Percentiles rank a stretch among this genome's conserved stretches.
phyloP scores from a whole-genome alignment of 1,284 basidiomycete genomes.

The Fomes fomentarius region DNA sequence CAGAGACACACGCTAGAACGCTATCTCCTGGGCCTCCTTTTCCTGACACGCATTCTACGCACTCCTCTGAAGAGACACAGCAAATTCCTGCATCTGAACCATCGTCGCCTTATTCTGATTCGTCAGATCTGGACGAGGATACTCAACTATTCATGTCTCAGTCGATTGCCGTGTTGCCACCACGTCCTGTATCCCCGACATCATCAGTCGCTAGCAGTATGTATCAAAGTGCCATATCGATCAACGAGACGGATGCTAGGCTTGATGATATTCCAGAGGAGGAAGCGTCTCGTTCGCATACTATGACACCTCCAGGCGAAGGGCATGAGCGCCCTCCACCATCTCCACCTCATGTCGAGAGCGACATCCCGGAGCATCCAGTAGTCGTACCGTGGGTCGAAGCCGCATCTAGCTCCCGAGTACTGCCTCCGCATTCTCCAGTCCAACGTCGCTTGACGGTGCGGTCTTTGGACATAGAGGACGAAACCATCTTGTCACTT shows the following conservation, averaged over 20 bases:
- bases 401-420: not conserved
- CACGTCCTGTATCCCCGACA: slow-evolving; percentile 46
- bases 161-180: slow-evolving; percentile 61
- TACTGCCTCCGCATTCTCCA: not conserved
- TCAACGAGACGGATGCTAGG: slow-evolving; percentile 23
- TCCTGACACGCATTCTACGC: not conserved
- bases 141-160: slow-evolving; percentile 73
- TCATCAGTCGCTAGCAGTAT: slow-evolving; percentile 45
- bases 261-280: slow-evolving; percentile 19
- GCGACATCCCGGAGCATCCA: not conserved
- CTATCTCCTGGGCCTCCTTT: not conserved
- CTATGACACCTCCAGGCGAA: slow-evolving; percentile 4
- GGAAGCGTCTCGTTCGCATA: not conserved
- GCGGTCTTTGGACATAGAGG: slow-evolving; percentile 29
- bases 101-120: slow-evolving; percentile 40
- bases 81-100: slow-evolving; percentile 31
- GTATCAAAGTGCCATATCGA: slow-evolving; percentile 75
- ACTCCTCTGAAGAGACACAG: not conserved
- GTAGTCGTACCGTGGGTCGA: not conserved
- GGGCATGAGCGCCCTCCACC: not conserved
- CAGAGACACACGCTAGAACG: not conserved
- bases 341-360: not conserved
- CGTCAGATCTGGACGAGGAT: slow-evolving; percentile 62
- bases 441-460: slow-evolving; percentile 9
- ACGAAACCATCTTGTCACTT: slow-evolving; percentile 58